Evolutionary conservation across 345 rosid genomes (phyloP).

Genomic region (Alliaria petiolata): DNA sequence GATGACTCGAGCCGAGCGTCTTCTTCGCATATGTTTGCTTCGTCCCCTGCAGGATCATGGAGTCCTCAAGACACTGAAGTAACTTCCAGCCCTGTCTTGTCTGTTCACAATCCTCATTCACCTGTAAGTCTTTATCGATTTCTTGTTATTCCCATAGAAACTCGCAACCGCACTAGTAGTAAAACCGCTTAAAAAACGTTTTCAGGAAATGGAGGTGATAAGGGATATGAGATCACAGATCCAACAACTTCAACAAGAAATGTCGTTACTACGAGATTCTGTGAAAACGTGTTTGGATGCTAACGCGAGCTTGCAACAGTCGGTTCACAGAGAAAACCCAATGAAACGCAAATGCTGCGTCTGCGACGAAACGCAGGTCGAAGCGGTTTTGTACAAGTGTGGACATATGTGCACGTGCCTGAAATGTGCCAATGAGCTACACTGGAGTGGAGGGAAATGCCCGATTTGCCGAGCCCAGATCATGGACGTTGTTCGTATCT

Average conservation of each 20-base stretch:
- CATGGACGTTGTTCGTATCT: slow-evolving; percentile 70
- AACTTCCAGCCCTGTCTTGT: slow-evolving; percentile 17
- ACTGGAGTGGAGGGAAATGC: slow-evolving; percentile 59
- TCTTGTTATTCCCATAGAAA: neutral
- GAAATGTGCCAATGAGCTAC: slow-evolving; percentile 71
- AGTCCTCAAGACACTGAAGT: slow-evolving; percentile 45
- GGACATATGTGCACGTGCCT: slow-evolving; percentile 92
- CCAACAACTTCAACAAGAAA: slow-evolving; percentile 66
- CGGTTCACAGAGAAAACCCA: slow-evolving; percentile 36
- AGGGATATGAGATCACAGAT: slow-evolving; percentile 62
- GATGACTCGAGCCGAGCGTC: slow-evolving; percentile 35
- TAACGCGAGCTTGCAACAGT: slow-evolving; percentile 47
- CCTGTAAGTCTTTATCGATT: neutral
- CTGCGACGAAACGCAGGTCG: slow-evolving; percentile 64
- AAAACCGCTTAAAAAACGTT: neutral
- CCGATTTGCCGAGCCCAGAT: slow-evolving; percentile 77
- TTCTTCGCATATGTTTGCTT: slow-evolving; percentile 34
- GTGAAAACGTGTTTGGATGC: slow-evolving; percentile 53
- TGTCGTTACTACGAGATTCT: slow-evolving; percentile 57
- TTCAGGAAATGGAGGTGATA: slow-evolving; percentile 71
- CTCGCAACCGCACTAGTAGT: too few species aligned
- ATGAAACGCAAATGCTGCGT: slow-evolving; percentile 58
- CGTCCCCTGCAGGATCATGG: slow-evolving; percentile 47
- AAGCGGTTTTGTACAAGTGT: slow-evolving; percentile 77
- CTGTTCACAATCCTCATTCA: slow-evolving; percentile 18